A percentile compares a stretch with the other conserved stretches of the same genome.
Evolutionary conservation across 495 filamentous ascomycete species (phyloP).

Genomic region (Pseudoneurospora amorphoporcata): DNA sequence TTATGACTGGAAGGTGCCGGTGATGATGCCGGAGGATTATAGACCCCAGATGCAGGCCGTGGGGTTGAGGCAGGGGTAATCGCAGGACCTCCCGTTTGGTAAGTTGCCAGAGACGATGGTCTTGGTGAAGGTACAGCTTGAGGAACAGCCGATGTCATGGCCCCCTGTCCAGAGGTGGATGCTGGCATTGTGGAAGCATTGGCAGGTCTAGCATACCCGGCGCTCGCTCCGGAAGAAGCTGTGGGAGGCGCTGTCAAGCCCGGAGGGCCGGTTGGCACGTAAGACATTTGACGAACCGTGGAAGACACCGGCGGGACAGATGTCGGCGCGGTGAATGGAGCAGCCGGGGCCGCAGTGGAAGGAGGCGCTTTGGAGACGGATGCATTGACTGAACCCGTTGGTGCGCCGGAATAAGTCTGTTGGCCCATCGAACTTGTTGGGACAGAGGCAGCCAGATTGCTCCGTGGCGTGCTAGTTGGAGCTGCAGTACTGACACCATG

Average conservation of each 20-base stretch:
- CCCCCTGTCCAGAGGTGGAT: neutral
- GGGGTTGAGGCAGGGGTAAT: neutral
- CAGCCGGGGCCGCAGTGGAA: neutral
- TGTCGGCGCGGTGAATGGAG: neutral
- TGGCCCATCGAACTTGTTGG: neutral
- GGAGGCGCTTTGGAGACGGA: neutral
- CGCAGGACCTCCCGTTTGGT: neutral
- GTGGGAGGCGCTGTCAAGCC: neutral
- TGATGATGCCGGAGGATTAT: neutral
- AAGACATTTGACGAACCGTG: neutral
- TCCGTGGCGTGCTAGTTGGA: neutral
- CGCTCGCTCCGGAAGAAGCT: neutral
- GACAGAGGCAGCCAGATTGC: neutral
- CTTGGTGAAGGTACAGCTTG: neutral
- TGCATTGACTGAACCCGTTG: neutral
- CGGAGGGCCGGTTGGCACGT: neutral
- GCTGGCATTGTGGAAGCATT: neutral
- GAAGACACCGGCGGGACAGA: neutral
- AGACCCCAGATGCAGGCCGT: neutral
- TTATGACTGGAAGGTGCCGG: neutral
- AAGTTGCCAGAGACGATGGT: neutral
- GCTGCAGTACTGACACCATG: neutral
- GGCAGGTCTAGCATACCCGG: neutral
- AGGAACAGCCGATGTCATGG: neutral
- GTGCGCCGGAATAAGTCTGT: neutral